A percentile compares a stretch with the other conserved stretches of the same genome.
These are phyloP conservation scores for Neophaeococcomyces mojaviensis DNA, from an alignment of 2,329 filamentous ascomycete genomes.

Conservation along the genomic window DNA sequence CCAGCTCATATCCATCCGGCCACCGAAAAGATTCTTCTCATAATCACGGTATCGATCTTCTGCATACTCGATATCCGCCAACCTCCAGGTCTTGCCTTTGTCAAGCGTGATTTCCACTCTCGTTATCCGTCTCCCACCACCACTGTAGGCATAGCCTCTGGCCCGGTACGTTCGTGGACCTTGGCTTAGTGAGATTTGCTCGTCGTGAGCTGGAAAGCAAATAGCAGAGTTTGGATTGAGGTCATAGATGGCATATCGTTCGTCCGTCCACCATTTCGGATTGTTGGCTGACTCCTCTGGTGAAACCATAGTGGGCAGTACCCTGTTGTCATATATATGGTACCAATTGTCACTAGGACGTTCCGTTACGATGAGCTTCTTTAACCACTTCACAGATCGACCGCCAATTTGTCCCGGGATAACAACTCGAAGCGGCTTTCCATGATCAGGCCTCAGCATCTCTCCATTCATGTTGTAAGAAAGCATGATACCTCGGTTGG, in stretches of 20 bases:
- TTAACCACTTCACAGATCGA: slow-evolving; percentile 88
- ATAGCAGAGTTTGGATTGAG: slow-evolving; percentile 79
- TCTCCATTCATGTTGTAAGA: slow-evolving; percentile 90
- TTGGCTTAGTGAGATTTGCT: slow-evolving; percentile 49
- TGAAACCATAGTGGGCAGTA: slow-evolving; percentile 76
- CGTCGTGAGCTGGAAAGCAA: slow-evolving; percentile 71
- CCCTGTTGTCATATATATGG: slow-evolving; percentile 87
- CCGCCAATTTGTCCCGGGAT: slow-evolving; percentile 90
- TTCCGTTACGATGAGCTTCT: slow-evolving; percentile 68
- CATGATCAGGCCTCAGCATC: slow-evolving; percentile 71
- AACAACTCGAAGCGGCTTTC: slow-evolving; percentile 71
- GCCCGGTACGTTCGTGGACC: slow-evolving; percentile 53
- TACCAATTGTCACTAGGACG: slow-evolving; percentile 88
- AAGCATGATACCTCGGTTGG: slow-evolving; percentile 74
- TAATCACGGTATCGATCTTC: slow-evolving; percentile 74
- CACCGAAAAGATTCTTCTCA: slow-evolving; percentile 61
- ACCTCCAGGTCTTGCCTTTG: slow-evolving; percentile 69
- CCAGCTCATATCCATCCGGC: slow-evolving; percentile 71
- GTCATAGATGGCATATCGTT: slow-evolving; percentile 88
- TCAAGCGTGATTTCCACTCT: slow-evolving; percentile 78
- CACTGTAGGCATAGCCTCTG: slow-evolving; percentile 79
- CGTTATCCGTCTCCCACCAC: slow-evolving; percentile 75
- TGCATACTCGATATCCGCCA: slow-evolving; percentile 71
- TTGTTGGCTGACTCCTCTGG: slow-evolving; percentile 71
- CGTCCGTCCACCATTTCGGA: slow-evolving; percentile 75